Evolutionary conservation across 768 basidiomycete species (phyloP).

Genomic region (Mycena galericulata): DNA sequence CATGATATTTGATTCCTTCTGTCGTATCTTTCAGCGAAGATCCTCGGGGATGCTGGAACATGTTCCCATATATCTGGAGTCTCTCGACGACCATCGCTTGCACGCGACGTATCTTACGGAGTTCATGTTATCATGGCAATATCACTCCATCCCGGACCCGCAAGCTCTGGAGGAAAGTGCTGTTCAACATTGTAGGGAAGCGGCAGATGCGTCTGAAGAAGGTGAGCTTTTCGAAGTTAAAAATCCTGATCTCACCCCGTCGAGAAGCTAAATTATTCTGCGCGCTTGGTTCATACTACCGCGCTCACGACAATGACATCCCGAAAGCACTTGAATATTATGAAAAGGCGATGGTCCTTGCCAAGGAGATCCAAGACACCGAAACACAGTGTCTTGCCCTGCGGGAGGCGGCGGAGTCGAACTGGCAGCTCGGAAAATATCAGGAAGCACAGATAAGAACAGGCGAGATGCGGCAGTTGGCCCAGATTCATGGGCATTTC

Average conservation of each 20-base stretch:
- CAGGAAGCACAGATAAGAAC: neutral
- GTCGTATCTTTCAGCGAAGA: neutral
- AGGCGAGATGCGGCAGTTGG: slow-evolving; percentile 13
- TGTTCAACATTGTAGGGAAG: slow-evolving; percentile 4
- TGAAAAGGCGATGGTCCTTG: neutral
- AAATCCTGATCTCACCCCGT: neutral
- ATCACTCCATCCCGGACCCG: slow-evolving; percentile 13
- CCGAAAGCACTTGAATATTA: slow-evolving; percentile 13
- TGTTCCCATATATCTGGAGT: slow-evolving; percentile 7
- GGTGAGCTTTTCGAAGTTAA: slow-evolving; percentile 8
- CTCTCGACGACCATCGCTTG: slow-evolving; percentile 3
- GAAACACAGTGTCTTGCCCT: slow-evolving; percentile 13
- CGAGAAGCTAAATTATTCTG: slow-evolving; percentile 3
- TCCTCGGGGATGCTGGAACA: slow-evolving; percentile 10
- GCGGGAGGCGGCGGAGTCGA: neutral
- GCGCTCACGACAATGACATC: slow-evolving; percentile 15
- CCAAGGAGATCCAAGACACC: neutral
- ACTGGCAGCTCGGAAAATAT: slow-evolving; percentile 27
- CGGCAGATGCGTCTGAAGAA: slow-evolving; percentile 11
- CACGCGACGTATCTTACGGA: slow-evolving; percentile 5
- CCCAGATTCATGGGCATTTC: slow-evolving; percentile 20
- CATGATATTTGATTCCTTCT: slow-evolving; percentile 14
- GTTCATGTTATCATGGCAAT: slow-evolving; percentile 7
- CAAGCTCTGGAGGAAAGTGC: slow-evolving; percentile 2
- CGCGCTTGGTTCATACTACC: slow-evolving; percentile 12